These are phyloP conservation scores for Litchi chinensis DNA, from an alignment of 345 rosid genomes.

Conservation along the genomic window DNA sequence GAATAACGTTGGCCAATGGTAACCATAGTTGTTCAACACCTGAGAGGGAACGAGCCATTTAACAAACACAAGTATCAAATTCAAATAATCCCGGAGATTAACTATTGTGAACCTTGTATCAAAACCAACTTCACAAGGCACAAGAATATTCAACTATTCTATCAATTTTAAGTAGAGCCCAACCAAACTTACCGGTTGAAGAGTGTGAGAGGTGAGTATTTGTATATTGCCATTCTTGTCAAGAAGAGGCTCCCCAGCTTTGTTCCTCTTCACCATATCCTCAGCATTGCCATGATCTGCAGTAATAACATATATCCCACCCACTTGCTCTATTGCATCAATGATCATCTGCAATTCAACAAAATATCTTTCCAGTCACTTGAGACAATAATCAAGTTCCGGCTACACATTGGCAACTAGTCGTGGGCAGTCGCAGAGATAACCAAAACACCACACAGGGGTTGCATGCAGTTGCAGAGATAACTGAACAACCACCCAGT, in stretches of 20 bases:
- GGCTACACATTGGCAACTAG: neutral
- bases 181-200: constrained; percentile 71
- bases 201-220: constrained; percentile 96
- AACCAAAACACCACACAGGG: neutral
- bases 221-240: constrained; percentile 81
- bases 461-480: too few relatives aligned
- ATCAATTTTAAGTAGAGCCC: neutral
- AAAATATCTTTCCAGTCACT: constrained; percentile 9
- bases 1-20: too few relatives aligned
- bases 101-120: neutral
- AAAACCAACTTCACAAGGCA: neutral
- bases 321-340: constrained; percentile 81
- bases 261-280: constrained; percentile 96
- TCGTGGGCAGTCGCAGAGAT: neutral
- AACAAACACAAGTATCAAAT: neutral
- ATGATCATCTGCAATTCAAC: constrained; percentile 67
- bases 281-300: constrained; percentile 99
- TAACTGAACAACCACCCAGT: too few relatives aligned
- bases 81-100: neutral
- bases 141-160: neutral
- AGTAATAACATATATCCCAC: constrained; percentile 88
- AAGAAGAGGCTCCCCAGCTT: constrained; percentile 65
- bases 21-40: too few relatives aligned
- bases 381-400: too few relatives aligned
- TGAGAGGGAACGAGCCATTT: too few relatives aligned